Percentiles rank a stretch among this genome's conserved stretches.
phyloP scores from a whole-genome alignment of 108 stramenopile species.

The Conticribra weissflogii region DNA sequence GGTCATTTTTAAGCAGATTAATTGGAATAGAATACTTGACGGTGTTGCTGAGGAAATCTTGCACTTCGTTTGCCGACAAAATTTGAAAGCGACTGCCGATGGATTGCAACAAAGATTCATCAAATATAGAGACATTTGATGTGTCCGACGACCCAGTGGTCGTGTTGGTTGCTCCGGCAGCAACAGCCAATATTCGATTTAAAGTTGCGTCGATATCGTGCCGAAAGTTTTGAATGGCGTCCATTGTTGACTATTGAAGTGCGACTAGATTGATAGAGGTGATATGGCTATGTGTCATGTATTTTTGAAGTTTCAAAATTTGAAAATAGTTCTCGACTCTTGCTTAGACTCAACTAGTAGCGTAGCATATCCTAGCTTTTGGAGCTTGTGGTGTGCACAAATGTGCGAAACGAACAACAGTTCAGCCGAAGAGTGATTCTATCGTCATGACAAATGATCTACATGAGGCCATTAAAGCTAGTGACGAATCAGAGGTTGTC shows the following conservation, averaged over 20 bases:
- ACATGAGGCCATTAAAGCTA: constrained; percentile 23
- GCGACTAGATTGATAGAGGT: neutral
- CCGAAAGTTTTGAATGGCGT: neutral
- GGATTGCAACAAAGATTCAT: neutral
- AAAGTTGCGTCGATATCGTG: neutral
- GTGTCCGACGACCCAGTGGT: too few relatives aligned
- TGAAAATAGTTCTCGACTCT: too few relatives aligned
- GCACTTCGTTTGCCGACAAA: neutral
- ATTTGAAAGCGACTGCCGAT: neutral
- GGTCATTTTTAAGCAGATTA: neutral
- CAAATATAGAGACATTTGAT: too few relatives aligned
- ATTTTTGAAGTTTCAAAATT: neutral
- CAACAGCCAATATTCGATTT: neutral
- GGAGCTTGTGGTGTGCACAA: too few relatives aligned
- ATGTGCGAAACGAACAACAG: neutral
- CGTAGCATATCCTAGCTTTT: too few relatives aligned
- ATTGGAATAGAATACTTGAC: neutral
- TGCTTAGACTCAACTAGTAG: too few relatives aligned
- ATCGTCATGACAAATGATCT: constrained; percentile 34
- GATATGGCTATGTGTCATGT: too few relatives aligned
- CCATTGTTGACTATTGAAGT: neutral
- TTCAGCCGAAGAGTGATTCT: too few relatives aligned
- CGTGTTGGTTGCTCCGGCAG: too few relatives aligned
- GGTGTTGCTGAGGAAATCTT: too few relatives aligned
- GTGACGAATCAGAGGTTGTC: constrained; percentile 27